phyloP scores from a whole-genome alignment of 2,329 filamentous ascomycete genomes.

The Trichoderma semiorbis region DNA sequence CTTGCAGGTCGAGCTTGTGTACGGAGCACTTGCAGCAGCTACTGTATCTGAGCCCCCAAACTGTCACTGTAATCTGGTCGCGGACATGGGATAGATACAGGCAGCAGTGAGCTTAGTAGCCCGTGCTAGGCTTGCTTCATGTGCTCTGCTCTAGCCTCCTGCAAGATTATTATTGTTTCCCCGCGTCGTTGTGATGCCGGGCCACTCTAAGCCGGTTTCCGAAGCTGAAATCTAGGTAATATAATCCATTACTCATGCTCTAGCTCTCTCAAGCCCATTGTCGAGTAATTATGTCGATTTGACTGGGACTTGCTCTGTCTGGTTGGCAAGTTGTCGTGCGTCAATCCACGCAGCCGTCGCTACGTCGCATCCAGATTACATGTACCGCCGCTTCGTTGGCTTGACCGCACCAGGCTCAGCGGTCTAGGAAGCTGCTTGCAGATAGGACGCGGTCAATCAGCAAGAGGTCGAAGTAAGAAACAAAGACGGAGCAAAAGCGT shows the following conservation, averaged over 20 bases:
- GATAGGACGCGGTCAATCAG: background rate
- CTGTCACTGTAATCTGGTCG: background rate
- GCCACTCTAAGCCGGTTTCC: background rate
- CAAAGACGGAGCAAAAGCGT: background rate
- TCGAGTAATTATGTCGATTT: background rate
- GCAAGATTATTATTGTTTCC: background rate
- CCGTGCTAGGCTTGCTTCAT: background rate
- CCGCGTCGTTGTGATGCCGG: background rate
- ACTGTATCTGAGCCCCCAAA: background rate
- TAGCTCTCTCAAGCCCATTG: background rate
- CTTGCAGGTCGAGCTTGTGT: background rate
- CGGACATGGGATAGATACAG: background rate
- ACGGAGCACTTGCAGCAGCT: background rate
- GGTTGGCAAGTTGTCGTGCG: background rate
- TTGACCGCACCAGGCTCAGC: background rate
- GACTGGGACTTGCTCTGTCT: background rate
- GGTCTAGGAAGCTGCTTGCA: background rate
- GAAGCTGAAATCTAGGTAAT: background rate
- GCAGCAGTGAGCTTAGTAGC: background rate
- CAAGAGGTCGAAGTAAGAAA: background rate
- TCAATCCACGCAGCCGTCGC: background rate
- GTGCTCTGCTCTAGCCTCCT: background rate
- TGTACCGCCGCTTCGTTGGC: background rate
- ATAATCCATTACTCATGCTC: background rate
- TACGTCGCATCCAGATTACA: conserved; percentile 6